These are phyloP conservation scores for Aspergillus sojae DNA, from an alignment of 2,329 filamentous ascomycete species.

Conservation along the genomic window DNA sequence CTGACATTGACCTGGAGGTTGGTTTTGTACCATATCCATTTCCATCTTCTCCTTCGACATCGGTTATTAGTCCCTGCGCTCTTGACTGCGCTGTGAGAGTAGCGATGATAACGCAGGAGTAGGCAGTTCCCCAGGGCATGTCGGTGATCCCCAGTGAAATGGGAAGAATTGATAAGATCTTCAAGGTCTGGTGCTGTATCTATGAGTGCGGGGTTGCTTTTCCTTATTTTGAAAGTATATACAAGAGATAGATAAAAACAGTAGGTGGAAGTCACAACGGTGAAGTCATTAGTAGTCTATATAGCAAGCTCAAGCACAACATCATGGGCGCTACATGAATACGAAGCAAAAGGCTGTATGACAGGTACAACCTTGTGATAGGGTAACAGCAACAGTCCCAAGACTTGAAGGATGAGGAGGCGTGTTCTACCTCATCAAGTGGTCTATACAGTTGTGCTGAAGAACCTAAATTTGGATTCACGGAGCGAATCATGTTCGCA, in stretches of 20 bases:
- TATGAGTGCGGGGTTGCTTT: not conserved
- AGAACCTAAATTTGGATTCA: conserved; percentile 2
- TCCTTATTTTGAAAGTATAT: too few species aligned
- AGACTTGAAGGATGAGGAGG: not conserved
- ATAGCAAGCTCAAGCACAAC: not conserved
- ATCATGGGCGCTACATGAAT: not conserved
- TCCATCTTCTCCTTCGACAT: conserved; percentile 17
- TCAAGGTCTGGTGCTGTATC: not conserved
- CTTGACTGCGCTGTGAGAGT: conserved; percentile 11
- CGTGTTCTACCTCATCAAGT: conserved; percentile 9
- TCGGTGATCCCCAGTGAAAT: not conserved
- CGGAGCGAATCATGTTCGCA: conserved; percentile 14
- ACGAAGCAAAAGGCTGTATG: not conserved
- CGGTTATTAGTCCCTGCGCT: conserved; percentile 18
- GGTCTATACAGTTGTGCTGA: conserved; percentile 11
- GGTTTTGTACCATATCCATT: conserved; percentile 14
- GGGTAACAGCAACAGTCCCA: not conserved
- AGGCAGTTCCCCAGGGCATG: conserved; percentile 9
- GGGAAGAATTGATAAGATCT: not conserved
- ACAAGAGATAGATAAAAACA: too few species aligned
- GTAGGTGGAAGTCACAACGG: too few species aligned
- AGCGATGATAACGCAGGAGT: conserved; percentile 3
- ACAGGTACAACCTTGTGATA: conserved; percentile 3
- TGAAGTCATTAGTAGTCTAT: not conserved
- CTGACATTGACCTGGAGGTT: conserved; percentile 10